Percentiles rank a stretch among this genome's conserved stretches.
These are phyloP conservation scores for Phoma herbarum DNA, from an alignment of 2,329 filamentous ascomycete species.

Conservation along the genomic window DNA sequence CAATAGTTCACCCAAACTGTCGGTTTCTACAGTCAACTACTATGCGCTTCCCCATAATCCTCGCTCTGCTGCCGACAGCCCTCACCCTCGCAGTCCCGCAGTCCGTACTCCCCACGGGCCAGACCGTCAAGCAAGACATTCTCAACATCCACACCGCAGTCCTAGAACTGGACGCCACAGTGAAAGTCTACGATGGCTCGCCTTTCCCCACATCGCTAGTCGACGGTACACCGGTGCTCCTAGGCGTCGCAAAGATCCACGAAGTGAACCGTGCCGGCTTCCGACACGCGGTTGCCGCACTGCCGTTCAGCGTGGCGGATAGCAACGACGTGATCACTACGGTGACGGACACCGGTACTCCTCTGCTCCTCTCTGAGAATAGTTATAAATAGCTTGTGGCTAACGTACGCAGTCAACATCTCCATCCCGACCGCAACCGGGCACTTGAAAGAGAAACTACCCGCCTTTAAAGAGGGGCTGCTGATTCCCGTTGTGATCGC, in stretches of 20 bases:
- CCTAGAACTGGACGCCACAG: constrained; percentile 21
- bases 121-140: constrained; percentile 25
- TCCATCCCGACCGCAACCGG: constrained; percentile 24
- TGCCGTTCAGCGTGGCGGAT: constrained; percentile 20
- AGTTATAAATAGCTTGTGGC: neutral
- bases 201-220: constrained; percentile 22
- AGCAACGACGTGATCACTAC: constrained; percentile 19
- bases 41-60: neutral
- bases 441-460: constrained; percentile 24
- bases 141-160: constrained; percentile 31
- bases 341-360: constrained; percentile 24
- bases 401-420: constrained; percentile 17
- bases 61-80: constrained; percentile 5
- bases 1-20: neutral
- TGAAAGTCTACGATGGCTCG: constrained; percentile 14
- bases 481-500: constrained; percentile 23
- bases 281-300: constrained; percentile 22
- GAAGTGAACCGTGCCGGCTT: constrained; percentile 28
- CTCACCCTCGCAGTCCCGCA: constrained; percentile 10
- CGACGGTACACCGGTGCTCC: constrained; percentile 25
- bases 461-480: constrained; percentile 23
- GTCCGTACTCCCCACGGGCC: constrained; percentile 19
- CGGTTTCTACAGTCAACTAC: neutral
- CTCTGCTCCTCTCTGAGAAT: accelerated
- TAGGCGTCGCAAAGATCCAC: constrained; percentile 32